These are phyloP conservation scores for Fusarium vanettenii DNA, from an alignment of 2,329 filamentous ascomycete species.

Conservation along the genomic window DNA sequence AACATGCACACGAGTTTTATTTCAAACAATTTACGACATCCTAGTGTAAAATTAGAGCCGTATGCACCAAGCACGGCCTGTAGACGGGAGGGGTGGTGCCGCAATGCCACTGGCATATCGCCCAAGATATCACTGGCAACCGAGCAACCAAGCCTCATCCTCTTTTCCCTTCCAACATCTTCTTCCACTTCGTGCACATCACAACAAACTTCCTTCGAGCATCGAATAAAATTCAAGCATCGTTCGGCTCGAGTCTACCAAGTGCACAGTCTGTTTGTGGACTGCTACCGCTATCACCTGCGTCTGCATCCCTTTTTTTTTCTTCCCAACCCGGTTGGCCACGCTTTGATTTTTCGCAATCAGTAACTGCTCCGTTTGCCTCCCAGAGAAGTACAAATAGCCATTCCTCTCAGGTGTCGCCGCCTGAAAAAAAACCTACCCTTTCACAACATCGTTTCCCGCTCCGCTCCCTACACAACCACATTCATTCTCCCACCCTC, in stretches of 20 bases:
- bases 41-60: neutral
- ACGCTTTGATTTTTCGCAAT: neutral
- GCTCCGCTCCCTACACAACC: neutral
- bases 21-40: neutral
- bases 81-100: neutral
- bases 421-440: neutral
- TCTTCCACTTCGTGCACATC: neutral
- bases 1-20: neutral
- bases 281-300: neutral
- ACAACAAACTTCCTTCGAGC: neutral
- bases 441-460: neutral
- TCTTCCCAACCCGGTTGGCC: neutral
- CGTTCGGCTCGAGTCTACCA: neutral
- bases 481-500: neutral
- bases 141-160: neutral
- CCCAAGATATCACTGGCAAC: neutral
- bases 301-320: neutral
- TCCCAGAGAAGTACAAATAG: neutral
- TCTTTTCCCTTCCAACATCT: neutral
- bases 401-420: neutral
- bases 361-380: neutral
- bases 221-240: neutral
- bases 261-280: neutral
- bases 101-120: neutral
- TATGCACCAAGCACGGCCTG: neutral